phyloP scores from a whole-genome alignment of 495 filamentous ascomycete species.

The Penicillium paxilli region DNA sequence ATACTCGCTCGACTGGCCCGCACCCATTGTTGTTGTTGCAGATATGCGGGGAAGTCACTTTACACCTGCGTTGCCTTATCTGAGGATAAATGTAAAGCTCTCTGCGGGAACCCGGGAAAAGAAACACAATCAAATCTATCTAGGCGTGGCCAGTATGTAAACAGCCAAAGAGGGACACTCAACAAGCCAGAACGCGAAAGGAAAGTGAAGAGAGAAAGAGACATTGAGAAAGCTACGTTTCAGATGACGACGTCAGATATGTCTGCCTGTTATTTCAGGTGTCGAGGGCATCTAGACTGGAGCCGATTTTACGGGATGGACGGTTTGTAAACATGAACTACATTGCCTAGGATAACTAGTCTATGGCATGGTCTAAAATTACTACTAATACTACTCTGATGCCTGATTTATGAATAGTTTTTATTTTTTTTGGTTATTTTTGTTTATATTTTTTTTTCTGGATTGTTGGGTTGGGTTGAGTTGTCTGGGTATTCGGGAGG shows the following conservation, averaged over 20 bases:
- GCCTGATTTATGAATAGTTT: not conserved
- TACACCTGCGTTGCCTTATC: not conserved
- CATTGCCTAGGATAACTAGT: no score
- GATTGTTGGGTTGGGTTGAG: constrained; percentile 13
- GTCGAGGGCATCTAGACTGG: not conserved
- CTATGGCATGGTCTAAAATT: no score
- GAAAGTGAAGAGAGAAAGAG: constrained; percentile 5
- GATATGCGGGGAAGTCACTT: constrained; percentile 13
- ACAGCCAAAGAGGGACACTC: not conserved
- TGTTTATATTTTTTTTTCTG: not conserved
- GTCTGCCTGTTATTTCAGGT: constrained; percentile 16
- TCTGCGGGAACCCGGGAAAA: no score
- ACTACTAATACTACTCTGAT: not conserved
- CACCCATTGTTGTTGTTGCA: constrained; percentile 33
- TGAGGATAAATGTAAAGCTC: no score
- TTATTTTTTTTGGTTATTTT: constrained; percentile 4
- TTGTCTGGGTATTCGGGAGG: constrained; percentile 13
- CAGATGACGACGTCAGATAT: constrained; percentile 19
- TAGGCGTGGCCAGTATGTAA: no score
- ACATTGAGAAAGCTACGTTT: no score
- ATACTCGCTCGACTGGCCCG: constrained; percentile 40
- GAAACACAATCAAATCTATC: no score
- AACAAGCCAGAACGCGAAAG: not conserved
- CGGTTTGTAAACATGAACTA: no score
- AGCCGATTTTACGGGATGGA: not conserved